Evolutionary conservation across 75 land plant genomes (phyloP).

Genomic region (Selaginella tamariscina): DNA sequence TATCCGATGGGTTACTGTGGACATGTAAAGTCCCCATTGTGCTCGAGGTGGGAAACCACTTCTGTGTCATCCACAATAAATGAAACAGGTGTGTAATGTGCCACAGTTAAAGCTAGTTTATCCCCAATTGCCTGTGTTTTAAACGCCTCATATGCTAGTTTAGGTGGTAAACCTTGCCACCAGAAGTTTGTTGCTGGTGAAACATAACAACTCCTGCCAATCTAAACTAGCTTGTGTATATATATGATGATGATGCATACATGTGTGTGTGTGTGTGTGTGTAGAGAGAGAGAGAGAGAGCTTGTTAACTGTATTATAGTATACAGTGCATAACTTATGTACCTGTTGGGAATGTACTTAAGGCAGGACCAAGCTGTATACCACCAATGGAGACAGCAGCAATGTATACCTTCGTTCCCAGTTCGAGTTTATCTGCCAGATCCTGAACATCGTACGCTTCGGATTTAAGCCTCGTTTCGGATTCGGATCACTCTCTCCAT

Average conservation of each 20-base stretch:
- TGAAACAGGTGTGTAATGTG: background rate
- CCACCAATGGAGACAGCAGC: background rate
- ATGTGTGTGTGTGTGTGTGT: too few species aligned
- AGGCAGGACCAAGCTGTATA: background rate
- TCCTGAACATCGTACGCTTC: background rate
- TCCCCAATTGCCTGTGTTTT: background rate
- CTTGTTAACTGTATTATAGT: background rate
- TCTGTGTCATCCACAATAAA: background rate
- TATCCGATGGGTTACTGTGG: background rate
- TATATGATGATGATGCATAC: too few species aligned
- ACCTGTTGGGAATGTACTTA: conserved; percentile 3
- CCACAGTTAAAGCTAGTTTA: background rate
- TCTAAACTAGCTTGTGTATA: background rate
- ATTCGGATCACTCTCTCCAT: background rate
- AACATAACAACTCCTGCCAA: background rate
- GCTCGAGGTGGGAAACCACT: background rate
- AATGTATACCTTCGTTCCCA: background rate
- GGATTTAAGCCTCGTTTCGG: background rate
- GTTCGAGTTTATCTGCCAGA: background rate
- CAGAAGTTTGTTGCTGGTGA: background rate
- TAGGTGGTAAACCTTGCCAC: background rate
- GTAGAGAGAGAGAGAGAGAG: too few species aligned
- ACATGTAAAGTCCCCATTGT: background rate
- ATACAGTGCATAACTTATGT: background rate
- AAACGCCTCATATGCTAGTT: background rate